Evolutionary conservation across 1,284 basidiomycete species (phyloP), one percentile per base, ranked within the genome.

Genomic region (Erythrobasidium hasegawianum): DNA sequence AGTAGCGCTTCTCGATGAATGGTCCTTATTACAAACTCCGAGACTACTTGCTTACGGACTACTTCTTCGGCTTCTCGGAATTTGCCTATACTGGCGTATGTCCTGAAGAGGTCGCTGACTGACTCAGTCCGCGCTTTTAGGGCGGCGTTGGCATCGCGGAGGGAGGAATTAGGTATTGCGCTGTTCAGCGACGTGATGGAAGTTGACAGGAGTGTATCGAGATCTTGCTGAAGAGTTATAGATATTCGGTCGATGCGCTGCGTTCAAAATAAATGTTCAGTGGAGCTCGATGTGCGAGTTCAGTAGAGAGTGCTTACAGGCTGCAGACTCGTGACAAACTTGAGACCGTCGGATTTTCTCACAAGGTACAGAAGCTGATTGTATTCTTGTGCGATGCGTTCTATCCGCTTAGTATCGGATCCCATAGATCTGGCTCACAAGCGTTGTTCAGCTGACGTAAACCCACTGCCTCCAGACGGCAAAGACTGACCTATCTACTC

Each of bases 291-390:
- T n/a, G n/a, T n/a, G n/a, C n/a, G n/a, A n/a, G n/a, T n/a, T n/a
- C n/a, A n/a, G n/a, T n/a, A n/a, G n/a, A 71, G 74, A 75, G 74
- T 73, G 85, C 89, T 80, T 77, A 94, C 92, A 83, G 87, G 88
- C 81, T 90, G 85, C 14, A 92, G 83, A 70, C 88, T 86, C 65
- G 87, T 83, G 1, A 94, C 84, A 72, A 90, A 91, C 8, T 9
- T 81, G 82, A 75, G 89, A 90, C 80, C 79, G 9, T 84, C 81
- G 16, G 92, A 90, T 76, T 96, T 94, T 16, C 85, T 83, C 41
- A 86, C 83, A 71, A 96, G 88, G 76, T 97, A 97, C 39, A 91
- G 81, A n/a, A 97, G 82, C 75, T 97, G 92, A 1, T 85, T 90
- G 75, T 94, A 96, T 77, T 96, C 94, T 11, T 86, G 82, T 11